Conservation (phyloP, 345 rosid species). For the Aquilaria yunnanensis region DNA sequence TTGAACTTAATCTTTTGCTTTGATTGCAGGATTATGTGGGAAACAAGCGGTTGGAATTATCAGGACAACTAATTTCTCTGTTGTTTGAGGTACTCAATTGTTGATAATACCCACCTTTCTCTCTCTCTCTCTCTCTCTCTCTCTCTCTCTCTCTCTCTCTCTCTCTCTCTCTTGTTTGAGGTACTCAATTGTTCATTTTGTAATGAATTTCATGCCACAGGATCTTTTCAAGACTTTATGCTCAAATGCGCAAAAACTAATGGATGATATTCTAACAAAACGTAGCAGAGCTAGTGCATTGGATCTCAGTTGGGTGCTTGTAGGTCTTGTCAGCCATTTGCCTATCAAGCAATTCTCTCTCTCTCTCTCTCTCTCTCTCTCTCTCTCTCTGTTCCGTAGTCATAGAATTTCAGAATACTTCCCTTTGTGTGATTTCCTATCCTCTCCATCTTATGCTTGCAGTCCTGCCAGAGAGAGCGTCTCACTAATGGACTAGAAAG, state of each 20-base stretch:
- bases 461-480: constrained; percentile 36
- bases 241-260: constrained; percentile 39
- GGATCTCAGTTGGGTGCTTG: constrained; percentile 61
- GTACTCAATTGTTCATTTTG: constrained; percentile 21
- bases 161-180: constrained; percentile 79
- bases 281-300: constrained; percentile 47
- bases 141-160: constrained; percentile 26
- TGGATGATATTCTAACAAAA: constrained; percentile 39
- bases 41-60: constrained; percentile 88
- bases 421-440: neutral
- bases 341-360: too few relatives aligned
- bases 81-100: constrained; percentile 69
- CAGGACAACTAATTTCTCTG: constrained; percentile 86
- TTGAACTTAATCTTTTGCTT: neutral
- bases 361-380: too few relatives aligned
- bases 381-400: too few relatives aligned
- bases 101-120: constrained; percentile 5
- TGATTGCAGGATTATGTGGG: constrained; percentile 84
- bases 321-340: neutral
- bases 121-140: constrained; percentile 6
- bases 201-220: constrained; percentile 23
- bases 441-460: constrained; percentile 9
- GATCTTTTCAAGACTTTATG: constrained; percentile 88
- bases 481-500: constrained; percentile 70
- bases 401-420: constrained; percentile 5